A percentile compares a stretch with the other conserved stretches of the same genome.
Evolutionary conservation across 2,329 filamentous ascomycete genomes (phyloP).

Genomic region (Sporothrix dimorphospora): DNA sequence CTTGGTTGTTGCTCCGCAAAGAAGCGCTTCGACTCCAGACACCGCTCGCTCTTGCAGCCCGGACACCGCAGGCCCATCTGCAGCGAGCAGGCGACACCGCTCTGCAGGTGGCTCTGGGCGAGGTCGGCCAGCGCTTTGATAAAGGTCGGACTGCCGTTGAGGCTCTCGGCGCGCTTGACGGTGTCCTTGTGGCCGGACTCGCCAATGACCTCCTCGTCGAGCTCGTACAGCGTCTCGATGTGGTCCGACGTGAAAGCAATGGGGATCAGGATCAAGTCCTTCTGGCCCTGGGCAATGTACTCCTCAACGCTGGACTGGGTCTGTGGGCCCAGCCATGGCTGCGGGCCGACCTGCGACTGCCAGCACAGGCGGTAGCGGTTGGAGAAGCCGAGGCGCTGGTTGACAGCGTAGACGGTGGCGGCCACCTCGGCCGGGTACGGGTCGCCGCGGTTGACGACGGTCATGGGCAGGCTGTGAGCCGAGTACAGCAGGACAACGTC

Average conservation of each 20-base stretch:
- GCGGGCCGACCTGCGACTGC: conserved; percentile 97
- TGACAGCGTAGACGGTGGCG: conserved; percentile 95
- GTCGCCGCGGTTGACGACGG: conserved; percentile 93
- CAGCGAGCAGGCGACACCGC: conserved; percentile 67
- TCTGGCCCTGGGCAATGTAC: conserved; percentile 89
- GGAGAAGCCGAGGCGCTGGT: conserved; percentile 82
- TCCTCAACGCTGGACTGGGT: conserved; percentile 85
- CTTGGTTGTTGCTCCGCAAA: conserved; percentile 48
- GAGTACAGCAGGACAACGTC: conserved; percentile 89
- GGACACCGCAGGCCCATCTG: conserved; percentile 94
- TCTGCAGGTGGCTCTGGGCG: conserved; percentile 76
- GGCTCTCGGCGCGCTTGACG: conserved; percentile 85
- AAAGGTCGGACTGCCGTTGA: conserved; percentile 90
- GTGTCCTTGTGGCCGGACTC: conserved; percentile 77
- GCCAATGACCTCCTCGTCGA: conserved; percentile 93
- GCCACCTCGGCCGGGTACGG: conserved; percentile 95
- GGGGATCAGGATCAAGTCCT: conserved; percentile 86
- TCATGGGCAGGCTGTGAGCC: conserved; percentile 95
- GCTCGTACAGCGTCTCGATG: conserved; percentile 93
- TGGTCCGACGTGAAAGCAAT: conserved; percentile 99
- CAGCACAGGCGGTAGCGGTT: conserved; percentile 94
- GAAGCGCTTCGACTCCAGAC: conserved; percentile 74
- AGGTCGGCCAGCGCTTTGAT: conserved; percentile 88
- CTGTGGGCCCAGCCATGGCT: conserved; percentile 93
- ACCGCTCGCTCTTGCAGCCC: conserved; percentile 87